Percentiles rank a stretch among this genome's conserved stretches.
Conservation (phyloP, 805 yeast species). For the Ogataea polymorpha region DNA sequence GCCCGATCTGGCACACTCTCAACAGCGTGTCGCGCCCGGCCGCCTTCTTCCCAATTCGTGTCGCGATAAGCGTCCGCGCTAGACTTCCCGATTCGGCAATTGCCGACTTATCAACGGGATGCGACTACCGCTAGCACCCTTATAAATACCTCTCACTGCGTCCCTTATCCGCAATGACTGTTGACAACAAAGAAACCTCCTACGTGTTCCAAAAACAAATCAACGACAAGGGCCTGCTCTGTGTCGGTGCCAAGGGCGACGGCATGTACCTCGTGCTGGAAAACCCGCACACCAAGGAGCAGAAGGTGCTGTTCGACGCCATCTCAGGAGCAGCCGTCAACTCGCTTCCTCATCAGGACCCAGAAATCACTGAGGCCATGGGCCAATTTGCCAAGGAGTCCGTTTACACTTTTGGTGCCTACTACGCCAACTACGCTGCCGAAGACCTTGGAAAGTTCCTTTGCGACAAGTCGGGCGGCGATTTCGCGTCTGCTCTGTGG, state of each 20-base stretch:
- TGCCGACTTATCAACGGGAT: conserved; percentile 12
- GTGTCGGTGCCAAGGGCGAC: conserved; percentile 42
- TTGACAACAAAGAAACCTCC: conserved; percentile 28
- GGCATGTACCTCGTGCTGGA: conserved; percentile 41
- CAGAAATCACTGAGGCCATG: conserved; percentile 38
- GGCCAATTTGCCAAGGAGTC: conserved; percentile 33
- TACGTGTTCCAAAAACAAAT: conserved; percentile 44
- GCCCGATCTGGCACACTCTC: too few relatives aligned
- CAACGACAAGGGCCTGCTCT: conserved; percentile 36
- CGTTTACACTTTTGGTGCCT: conserved; percentile 36
- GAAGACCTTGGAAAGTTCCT: conserved; percentile 45
- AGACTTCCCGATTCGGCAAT: conserved; percentile 8
- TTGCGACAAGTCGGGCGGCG: conserved; percentile 36
- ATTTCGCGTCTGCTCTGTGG: conserved; percentile 40
- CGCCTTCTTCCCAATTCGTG: background rate
- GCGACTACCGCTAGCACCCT: conserved; percentile 4
- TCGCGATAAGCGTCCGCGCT: background rate
- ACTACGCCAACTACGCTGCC: conserved; percentile 37
- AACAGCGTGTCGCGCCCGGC: background rate
- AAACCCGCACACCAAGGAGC: conserved; percentile 39
- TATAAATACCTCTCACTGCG: background rate
- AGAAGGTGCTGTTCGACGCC: conserved; percentile 37
- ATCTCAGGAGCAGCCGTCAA: conserved; percentile 50
- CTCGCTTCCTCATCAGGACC: conserved; percentile 42
- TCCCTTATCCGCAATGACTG: conserved; percentile 21